A percentile compares a stretch with the other conserved stretches of the same genome.
phyloP scores from a whole-genome alignment of 768 basidiomycete species.

The Tulasnella sp. region DNA sequence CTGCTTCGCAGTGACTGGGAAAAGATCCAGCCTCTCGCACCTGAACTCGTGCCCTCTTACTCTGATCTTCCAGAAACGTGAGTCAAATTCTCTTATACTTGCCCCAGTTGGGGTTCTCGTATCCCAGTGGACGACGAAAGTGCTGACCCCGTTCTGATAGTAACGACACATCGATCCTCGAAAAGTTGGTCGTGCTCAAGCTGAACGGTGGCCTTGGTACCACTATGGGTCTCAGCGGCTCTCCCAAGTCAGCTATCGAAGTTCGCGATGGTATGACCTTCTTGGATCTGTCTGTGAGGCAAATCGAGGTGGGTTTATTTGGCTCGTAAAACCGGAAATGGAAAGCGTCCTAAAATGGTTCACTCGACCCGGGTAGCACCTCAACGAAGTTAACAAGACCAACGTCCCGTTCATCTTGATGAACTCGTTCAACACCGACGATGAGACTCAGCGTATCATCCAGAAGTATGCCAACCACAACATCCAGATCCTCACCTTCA shows the following conservation, averaged over 20 bases:
- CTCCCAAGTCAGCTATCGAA: conserved; percentile 88
- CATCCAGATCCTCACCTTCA: conserved; percentile 63
- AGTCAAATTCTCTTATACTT: conserved; percentile 17
- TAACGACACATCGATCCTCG: conserved; percentile 66
- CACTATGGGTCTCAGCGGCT: conserved; percentile 88
- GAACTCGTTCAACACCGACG: conserved; percentile 99
- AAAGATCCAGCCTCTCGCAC: conserved; percentile 82
- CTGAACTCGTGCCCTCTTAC: conserved; percentile 86
- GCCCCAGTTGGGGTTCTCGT: neutral
- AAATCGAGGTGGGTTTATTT: conserved; percentile 67
- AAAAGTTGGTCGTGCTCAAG: conserved; percentile 94
- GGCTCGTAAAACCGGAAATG: neutral
- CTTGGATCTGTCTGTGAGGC: conserved; percentile 90
- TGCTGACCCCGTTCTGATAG: conserved; percentile 42
- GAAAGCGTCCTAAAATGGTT: neutral
- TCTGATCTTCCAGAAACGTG: conserved; percentile 57
- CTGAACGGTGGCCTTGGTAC: conserved; percentile 93
- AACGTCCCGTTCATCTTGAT: conserved; percentile 97
- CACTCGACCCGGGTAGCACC: conserved; percentile 53
- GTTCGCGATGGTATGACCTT: conserved; percentile 98
- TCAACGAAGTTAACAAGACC: conserved; percentile 80
- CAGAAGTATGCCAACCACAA: conserved; percentile 97
- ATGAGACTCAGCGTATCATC: conserved; percentile 94
- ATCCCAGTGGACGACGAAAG: neutral
- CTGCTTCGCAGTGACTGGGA: conserved; percentile 72